Evolutionary conservation across 441 rosid species (phyloP).

Genomic region (Corymbia citriodora): DNA sequence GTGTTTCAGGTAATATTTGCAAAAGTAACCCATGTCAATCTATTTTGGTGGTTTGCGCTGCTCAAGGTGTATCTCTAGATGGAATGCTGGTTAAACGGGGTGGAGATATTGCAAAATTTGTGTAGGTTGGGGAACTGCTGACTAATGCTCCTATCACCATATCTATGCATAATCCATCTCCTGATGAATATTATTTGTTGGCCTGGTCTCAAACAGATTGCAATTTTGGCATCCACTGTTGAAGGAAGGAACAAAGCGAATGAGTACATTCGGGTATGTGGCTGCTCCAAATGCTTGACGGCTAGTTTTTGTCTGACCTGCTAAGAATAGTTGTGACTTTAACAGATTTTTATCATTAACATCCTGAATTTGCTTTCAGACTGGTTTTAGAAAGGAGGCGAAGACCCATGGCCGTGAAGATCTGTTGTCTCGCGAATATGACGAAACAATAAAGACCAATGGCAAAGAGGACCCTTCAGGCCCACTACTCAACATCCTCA

Average conservation of each 20-base stretch:
- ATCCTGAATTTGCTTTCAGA: not conserved
- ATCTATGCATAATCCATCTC: too few relatives aligned
- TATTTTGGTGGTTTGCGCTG: too few relatives aligned
- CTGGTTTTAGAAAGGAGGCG: not conserved
- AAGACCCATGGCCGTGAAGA: too few relatives aligned
- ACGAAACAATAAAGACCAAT: not conserved
- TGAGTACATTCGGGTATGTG: conserved; percentile 1
- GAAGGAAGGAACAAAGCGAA: conserved; percentile 5
- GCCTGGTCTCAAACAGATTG: not conserved
- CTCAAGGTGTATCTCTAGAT: too few relatives aligned
- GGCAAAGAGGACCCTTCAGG: not conserved
- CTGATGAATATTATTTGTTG: not conserved
- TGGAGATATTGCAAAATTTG: too few relatives aligned
- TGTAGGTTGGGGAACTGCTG: too few relatives aligned
- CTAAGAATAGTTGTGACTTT: not conserved
- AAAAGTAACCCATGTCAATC: too few relatives aligned
- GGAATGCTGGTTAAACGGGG: too few relatives aligned
- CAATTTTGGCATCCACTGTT: not conserved
- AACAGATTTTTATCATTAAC: not conserved
- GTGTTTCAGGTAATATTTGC: not conserved
- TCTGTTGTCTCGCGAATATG: not conserved
- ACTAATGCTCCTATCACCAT: too few relatives aligned
- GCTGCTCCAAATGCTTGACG: not conserved
- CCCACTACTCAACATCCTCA: too few relatives aligned
- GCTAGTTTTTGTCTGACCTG: not conserved